Evolutionary conservation across 805 yeast genomes (phyloP).

Genomic region (Komagataella pseudopastoris): DNA sequence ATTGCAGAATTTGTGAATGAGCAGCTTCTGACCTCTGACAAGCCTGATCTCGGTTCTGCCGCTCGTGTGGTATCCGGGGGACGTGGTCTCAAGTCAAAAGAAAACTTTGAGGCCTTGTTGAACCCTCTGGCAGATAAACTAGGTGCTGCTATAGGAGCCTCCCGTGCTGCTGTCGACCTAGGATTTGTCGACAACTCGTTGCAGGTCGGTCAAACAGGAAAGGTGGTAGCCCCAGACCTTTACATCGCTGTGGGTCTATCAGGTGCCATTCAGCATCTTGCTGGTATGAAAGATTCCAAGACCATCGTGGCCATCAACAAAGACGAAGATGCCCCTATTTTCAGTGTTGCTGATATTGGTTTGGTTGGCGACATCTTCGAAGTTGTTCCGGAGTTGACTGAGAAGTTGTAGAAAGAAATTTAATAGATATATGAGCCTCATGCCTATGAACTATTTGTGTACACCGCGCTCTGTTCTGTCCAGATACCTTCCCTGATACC

Average conservation of each 20-base stretch:
- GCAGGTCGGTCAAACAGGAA: constrained; percentile 97
- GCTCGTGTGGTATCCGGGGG: constrained; percentile 82
- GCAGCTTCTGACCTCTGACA: constrained; percentile 59
- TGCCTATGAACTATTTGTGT: neutral
- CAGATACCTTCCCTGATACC: neutral
- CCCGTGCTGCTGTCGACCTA: constrained; percentile 95
- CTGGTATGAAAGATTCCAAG: constrained; percentile 97
- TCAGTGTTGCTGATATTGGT: constrained; percentile 82
- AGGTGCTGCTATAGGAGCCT: constrained; percentile 92
- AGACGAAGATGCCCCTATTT: constrained; percentile 89
- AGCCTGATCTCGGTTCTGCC: constrained; percentile 88
- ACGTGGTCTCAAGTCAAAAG: constrained; percentile 83
- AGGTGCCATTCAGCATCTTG: constrained; percentile 96
- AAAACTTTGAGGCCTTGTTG: constrained; percentile 63
- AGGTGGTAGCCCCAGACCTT: constrained; percentile 91
- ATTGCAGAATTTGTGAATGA: constrained; percentile 62
- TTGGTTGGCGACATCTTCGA: constrained; percentile 81
- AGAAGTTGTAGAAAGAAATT: constrained; percentile 34
- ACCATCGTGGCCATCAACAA: constrained; percentile 89
- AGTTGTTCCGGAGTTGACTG: constrained; percentile 81
- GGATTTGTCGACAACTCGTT: constrained; percentile 93
- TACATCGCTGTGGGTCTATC: constrained; percentile 90
- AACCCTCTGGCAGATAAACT: constrained; percentile 76
- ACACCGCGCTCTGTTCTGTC: neutral
- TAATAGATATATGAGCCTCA: neutral